Conservation (phyloP, 768 basidiomycete genomes). For the Sporobolomyces pararoseus region DNA sequence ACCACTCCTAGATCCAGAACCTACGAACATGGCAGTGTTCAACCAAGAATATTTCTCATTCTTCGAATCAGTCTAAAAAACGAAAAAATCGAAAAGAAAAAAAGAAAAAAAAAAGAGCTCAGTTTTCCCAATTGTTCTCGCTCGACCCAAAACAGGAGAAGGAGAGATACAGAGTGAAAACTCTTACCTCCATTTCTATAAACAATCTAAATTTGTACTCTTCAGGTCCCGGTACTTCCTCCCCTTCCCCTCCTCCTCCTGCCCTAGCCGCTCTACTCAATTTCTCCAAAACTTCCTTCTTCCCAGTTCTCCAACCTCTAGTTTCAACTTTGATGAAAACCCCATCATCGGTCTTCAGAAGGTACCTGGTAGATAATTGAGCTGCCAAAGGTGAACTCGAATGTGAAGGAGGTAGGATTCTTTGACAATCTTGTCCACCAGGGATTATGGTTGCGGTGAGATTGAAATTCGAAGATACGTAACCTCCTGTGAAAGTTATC, state of each 20-base stretch:
- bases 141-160: no score
- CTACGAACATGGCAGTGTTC: conserved; percentile 29
- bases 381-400: conserved; percentile 16
- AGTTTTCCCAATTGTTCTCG: no score
- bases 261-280: conserved; percentile 21
- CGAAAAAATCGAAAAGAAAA: background rate
- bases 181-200: conserved; percentile 36
- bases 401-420: conserved; percentile 24
- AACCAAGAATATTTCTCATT: conserved; percentile 29
- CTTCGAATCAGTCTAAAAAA: conserved; percentile 15
- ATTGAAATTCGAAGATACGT: background rate
- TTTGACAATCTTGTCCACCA: conserved; percentile 36
- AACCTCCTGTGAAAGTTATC: conserved; percentile 37
- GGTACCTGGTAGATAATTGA: conserved; percentile 34
- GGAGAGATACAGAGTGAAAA: background rate
- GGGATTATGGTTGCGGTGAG: background rate
- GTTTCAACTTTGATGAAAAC: conserved; percentile 36
- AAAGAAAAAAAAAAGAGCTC: no score
- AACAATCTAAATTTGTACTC: conserved; percentile 38
- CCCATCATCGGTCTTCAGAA: conserved; percentile 19
- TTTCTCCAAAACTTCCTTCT: conserved; percentile 25
- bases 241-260: conserved; percentile 17
- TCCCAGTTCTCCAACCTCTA: conserved; percentile 35
- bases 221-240: conserved; percentile 11
- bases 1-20: conserved; percentile 14